A percentile compares a stretch with the other conserved stretches of the same genome.
Conservation (phyloP, 495 filamentous ascomycete species). For the Letharia columbiana region DNA sequence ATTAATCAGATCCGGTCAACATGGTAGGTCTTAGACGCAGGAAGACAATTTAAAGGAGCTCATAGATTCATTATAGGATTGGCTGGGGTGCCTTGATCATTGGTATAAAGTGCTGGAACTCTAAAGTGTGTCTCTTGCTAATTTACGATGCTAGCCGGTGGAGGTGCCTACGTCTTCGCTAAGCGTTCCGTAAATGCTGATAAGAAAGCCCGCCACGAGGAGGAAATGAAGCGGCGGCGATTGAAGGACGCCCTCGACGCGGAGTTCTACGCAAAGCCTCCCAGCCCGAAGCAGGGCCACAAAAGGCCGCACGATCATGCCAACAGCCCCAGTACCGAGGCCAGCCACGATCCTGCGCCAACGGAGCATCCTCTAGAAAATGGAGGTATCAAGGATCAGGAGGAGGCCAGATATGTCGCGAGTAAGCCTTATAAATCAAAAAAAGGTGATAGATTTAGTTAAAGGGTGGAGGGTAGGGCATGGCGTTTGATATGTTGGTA, state of each 20-base stretch:
- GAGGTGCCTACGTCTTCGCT: conserved; percentile 91
- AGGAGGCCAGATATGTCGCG: conserved; percentile 89
- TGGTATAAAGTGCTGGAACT: conserved; percentile 42
- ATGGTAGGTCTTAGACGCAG: conserved; percentile 35
- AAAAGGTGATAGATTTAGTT: conserved; percentile 72
- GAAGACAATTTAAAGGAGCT: neutral
- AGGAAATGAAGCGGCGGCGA: conserved; percentile 54
- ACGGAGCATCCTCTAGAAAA: conserved; percentile 73
- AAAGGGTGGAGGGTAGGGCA: conserved; percentile 10
- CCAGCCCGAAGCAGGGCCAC: conserved; percentile 20
- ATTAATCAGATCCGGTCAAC: conserved; percentile 43
- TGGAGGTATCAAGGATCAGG: conserved; percentile 56
- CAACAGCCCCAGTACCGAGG: conserved; percentile 71
- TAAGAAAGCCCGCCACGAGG: conserved; percentile 60
- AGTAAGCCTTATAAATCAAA: conserved; percentile 60
- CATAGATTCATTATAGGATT: conserved; percentile 43
- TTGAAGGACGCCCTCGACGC: conserved; percentile 51
- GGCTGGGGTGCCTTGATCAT: conserved; percentile 82
- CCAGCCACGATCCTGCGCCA: conserved; percentile 73
- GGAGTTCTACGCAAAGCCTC: conserved; percentile 30
- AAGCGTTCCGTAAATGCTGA: conserved; percentile 90
- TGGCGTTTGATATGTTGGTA: neutral
- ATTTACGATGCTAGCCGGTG: conserved; percentile 51
- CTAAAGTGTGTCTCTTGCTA: neutral
- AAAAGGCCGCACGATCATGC: conserved; percentile 44